A percentile compares a stretch with the other conserved stretches of the same genome.
Conservation (phyloP, 164 flowering plant genomes). For the Magnolia kwangsiensis region DNA sequence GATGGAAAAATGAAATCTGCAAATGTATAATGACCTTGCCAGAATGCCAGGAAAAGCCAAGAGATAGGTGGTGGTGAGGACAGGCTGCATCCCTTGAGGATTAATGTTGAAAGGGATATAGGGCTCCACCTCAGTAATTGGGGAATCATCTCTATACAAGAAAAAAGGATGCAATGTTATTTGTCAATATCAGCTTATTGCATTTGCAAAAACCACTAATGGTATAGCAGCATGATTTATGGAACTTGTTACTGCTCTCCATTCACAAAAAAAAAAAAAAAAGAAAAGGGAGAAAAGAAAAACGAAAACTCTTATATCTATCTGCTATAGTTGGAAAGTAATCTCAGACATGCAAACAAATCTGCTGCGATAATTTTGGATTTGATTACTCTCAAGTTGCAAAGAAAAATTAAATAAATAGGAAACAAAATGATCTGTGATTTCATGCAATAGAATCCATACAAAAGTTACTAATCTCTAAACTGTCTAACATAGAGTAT, state of each 20-base stretch:
- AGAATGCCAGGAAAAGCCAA: slow-evolving; percentile 82
- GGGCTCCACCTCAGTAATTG: slow-evolving; percentile 90
- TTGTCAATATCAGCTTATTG: background rate
- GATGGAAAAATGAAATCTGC: background rate
- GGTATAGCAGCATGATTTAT: background rate
- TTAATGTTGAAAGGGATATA: slow-evolving; percentile 97
- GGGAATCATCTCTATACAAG: slow-evolving; percentile 69
- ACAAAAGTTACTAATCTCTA: too few species aligned
- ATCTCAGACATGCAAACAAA: too few species aligned
- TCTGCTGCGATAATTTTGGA: too few species aligned
- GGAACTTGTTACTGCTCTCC: background rate
- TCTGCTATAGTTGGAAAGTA: too few species aligned
- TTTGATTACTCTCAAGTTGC: too few species aligned
- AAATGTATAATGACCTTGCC: slow-evolving; percentile 53
- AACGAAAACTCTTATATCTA: too few species aligned
- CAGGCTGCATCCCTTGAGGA: slow-evolving; percentile 99
- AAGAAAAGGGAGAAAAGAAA: too few species aligned
- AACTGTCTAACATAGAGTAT: too few species aligned
- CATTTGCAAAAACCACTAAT: background rate
- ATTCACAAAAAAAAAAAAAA: too few species aligned
- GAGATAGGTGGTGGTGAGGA: slow-evolving; percentile 82
- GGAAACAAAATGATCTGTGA: too few species aligned
- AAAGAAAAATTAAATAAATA: too few species aligned
- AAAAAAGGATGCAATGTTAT: slow-evolving; percentile 2
- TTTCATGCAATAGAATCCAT: too few species aligned